Evolutionary conservation across 176 grass and related monocot species (phyloP), one percentile per base, ranked within the genome.

Genomic region (Rhynchospora pubera): DNA sequence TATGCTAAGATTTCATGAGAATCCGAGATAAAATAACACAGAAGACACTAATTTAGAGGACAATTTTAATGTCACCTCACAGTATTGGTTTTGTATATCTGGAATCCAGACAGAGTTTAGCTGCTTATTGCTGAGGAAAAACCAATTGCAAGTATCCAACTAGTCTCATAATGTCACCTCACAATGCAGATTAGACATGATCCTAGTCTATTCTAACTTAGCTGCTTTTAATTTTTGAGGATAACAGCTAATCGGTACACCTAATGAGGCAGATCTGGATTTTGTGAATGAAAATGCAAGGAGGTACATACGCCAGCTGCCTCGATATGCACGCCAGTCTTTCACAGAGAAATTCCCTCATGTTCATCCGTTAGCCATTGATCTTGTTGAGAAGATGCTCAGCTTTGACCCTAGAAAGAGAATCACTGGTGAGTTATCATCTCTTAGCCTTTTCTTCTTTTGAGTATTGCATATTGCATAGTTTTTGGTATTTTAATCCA

Each of bases 211-310:
- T 51, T 73, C 45, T 74, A 56, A 77, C 48, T 16, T 77, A 14
- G 51, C 30, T 47, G 59, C 10, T 23, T 11, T 52, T 85, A 18
- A 3, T 83, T 47, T 84, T 89, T 79, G 62, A 34, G 65, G 34
- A 18, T 1, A 85, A 87, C 82, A 99, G 97, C 89, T 99, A 67
- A 93, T 99, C 5, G 96, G 97, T 10, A 96, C 97, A 14, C 97
- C 97, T 65, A 93, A 96, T 86, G 97, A 96, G 47, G 65, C 69
- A 44, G 93, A 99, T 87, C 71, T 99, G 55, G 91, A 91, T 81
- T 99, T 93, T 84, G 93, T 99, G 50, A 99, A 93, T 79, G 97
- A 99, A 88, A 99, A 93, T 81, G 97, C 97, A 32, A 96, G 97
- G 94, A 99, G 82, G 91, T 99, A 96, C 84, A 91, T 99, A 70